Conservation (phyloP, 768 basidiomycete genomes). For the Lactarius sp. region DNA sequence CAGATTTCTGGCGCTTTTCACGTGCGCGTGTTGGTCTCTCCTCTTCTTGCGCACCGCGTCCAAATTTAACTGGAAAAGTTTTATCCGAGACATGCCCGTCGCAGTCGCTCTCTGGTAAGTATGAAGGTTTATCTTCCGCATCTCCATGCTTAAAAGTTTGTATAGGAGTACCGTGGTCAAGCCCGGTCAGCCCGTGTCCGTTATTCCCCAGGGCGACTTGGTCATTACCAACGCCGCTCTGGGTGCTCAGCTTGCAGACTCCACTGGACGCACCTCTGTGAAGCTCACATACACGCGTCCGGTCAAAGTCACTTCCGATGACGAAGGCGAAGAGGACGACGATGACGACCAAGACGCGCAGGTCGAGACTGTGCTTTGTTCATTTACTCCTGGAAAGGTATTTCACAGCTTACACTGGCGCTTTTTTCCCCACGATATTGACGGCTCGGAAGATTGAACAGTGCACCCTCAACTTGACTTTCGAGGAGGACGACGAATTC, state of each 20-base stretch:
- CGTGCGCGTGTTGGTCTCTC: neutral
- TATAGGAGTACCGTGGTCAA: conserved; percentile 57
- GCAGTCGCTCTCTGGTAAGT: conserved; percentile 63
- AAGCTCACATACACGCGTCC: conserved; percentile 55
- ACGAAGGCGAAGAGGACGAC: conserved; percentile 41
- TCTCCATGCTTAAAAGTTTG: conserved; percentile 12
- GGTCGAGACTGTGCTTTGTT: conserved; percentile 60
- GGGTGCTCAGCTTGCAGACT: conserved; percentile 64
- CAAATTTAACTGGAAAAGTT: conserved; percentile 8
- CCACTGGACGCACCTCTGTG: conserved; percentile 55
- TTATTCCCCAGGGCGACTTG: conserved; percentile 63
- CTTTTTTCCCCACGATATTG: neutral
- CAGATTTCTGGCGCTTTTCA: neutral
- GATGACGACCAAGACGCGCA: conserved; percentile 35
- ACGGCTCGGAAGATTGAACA: conserved; percentile 62
- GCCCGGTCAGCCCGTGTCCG: conserved; percentile 51
- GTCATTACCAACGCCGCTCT: conserved; percentile 80
- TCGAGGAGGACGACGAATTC: conserved; percentile 62
- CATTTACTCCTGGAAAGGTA: conserved; percentile 80
- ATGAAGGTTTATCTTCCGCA: conserved; percentile 2
- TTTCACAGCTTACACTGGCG: conserved; percentile 22
- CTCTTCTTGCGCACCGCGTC: neutral
- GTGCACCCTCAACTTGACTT: conserved; percentile 59
- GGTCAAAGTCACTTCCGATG: conserved; percentile 40
- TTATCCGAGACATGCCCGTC: conserved; percentile 43